Evolutionary conservation across 768 basidiomycete species (phyloP).

Genomic region (Rhodotorula babjevae): DNA sequence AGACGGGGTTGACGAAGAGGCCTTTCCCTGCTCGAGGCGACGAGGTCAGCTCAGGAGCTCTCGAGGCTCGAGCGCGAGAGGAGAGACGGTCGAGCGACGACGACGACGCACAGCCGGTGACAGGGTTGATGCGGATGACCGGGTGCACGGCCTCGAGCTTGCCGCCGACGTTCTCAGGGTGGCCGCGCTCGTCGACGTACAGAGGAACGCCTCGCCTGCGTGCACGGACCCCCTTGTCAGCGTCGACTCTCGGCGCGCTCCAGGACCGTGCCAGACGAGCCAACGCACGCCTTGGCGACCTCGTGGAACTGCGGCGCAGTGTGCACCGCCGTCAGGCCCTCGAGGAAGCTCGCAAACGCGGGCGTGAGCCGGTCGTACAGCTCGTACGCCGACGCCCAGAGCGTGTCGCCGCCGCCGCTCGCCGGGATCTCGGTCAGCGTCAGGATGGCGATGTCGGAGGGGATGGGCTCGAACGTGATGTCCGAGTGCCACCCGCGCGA

Average conservation of each 20-base stretch:
- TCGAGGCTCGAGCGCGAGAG: too few relatives aligned
- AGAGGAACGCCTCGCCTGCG: not conserved
- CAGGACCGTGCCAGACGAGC: too few relatives aligned
- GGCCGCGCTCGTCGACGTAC: not conserved
- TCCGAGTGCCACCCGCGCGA: conserved; percentile 6
- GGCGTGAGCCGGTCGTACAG: conserved; percentile 59
- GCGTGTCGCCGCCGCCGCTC: conserved; percentile 49
- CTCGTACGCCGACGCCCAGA: conserved; percentile 46
- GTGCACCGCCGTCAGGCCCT: conserved; percentile 59
- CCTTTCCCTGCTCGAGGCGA: too few relatives aligned
- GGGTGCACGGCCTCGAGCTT: conserved; percentile 46
- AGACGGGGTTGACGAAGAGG: conserved; percentile 11
- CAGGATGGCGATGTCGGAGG: conserved; percentile 58
- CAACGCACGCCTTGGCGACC: conserved; percentile 44
- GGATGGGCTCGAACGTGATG: conserved; percentile 47
- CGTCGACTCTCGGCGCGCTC: too few relatives aligned
- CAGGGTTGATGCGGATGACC: conserved; percentile 37
- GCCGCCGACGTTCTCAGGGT: not conserved
- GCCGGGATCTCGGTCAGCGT: conserved; percentile 46
- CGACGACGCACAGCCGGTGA: conserved; percentile 39
- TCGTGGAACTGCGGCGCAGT: conserved; percentile 45
- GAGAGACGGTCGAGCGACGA: too few relatives aligned
- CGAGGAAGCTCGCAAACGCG: conserved; percentile 55
- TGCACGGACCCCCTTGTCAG: not conserved
- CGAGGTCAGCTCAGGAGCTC: too few relatives aligned